Conservation (phyloP, 2,329 filamentous ascomycete species). For the Talaromyces rugulosus region DNA sequence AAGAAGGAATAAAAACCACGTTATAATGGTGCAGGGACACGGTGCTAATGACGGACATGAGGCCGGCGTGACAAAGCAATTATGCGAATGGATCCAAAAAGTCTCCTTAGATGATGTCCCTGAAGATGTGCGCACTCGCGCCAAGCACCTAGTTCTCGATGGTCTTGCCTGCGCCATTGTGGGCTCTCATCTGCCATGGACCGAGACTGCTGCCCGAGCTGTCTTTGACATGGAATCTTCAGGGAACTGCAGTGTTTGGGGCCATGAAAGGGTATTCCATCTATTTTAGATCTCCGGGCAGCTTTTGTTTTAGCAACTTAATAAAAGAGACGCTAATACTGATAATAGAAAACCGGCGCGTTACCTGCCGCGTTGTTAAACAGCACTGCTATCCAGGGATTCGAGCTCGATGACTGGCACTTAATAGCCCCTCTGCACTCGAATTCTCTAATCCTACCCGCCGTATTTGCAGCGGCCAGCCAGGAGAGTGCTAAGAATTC, state of each 20-base stretch:
- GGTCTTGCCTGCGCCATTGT: slow-evolving; percentile 34
- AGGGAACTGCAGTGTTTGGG: slow-evolving; percentile 21
- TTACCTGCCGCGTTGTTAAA: slow-evolving; percentile 41
- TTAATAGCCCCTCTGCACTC: slow-evolving; percentile 38
- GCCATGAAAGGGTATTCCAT: slow-evolving; percentile 13
- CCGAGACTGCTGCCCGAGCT: slow-evolving; percentile 3
- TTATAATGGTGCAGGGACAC: neutral
- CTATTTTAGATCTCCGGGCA: neutral
- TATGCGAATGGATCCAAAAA: slow-evolving; percentile 3
- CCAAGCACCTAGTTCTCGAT: slow-evolving; percentile 43
- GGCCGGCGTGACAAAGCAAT: slow-evolving; percentile 4
- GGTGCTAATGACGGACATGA: neutral
- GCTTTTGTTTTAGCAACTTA: neutral
- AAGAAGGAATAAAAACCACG: neutral
- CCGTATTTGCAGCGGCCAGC: slow-evolving; percentile 34
- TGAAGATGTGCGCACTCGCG: slow-evolving; percentile 25
- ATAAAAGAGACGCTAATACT: neutral
- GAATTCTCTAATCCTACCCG: slow-evolving; percentile 34
- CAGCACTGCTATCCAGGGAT: slow-evolving; percentile 41
- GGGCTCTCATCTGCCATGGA: slow-evolving; percentile 3
- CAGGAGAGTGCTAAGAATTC: neutral
- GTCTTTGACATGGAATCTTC: slow-evolving; percentile 16
- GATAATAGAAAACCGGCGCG: slow-evolving; percentile 28
- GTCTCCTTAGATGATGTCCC: slow-evolving; percentile 26
- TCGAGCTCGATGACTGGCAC: slow-evolving; percentile 45